These are phyloP conservation scores for Dryas alaskensis DNA, from an alignment of 306 rosid genomes.

Conservation along the genomic window DNA sequence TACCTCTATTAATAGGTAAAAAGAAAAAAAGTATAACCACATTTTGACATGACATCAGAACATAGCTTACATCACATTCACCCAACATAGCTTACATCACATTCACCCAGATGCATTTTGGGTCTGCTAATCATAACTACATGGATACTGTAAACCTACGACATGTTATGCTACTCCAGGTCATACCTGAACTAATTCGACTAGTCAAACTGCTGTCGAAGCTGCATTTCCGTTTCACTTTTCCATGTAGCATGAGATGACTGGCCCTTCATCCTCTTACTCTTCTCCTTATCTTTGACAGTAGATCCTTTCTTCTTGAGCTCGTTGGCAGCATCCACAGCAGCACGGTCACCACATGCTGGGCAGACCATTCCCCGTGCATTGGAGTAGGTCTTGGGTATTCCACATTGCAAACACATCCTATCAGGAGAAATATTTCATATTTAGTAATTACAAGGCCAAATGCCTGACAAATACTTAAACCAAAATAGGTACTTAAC, in stretches of 20 bases:
- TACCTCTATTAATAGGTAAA: neutral
- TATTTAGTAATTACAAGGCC: neutral
- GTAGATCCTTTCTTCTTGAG: slow-evolving; percentile 85
- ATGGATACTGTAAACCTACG: slow-evolving; percentile 11
- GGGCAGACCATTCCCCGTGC: slow-evolving; percentile 92
- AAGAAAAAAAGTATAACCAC: neutral
- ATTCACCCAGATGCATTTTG: neutral
- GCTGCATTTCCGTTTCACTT: slow-evolving; percentile 96
- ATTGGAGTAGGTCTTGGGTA: slow-evolving; percentile 80
- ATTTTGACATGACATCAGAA: neutral
- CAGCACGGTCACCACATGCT: slow-evolving; percentile 68
- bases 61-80: neutral
- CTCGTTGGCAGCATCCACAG: slow-evolving; percentile 45
- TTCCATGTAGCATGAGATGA: slow-evolving; percentile 97
- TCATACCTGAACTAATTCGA: slow-evolving; percentile 4
- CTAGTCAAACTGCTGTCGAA: slow-evolving; percentile 88
- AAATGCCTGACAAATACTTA: neutral
- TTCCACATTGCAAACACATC: slow-evolving; percentile 94
- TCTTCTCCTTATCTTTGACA: slow-evolving; percentile 87
- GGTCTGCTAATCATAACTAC: neutral
- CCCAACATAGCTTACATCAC: neutral
- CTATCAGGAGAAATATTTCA: slow-evolving; percentile 29
- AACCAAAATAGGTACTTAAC: neutral
- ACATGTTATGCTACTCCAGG: slow-evolving; percentile 18
- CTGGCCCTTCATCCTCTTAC: slow-evolving; percentile 88